Evolutionary conservation across 129 eudicot species (phyloP), one percentile per base, ranked within the genome.

Genomic region (Ambrosia artemisiifolia): DNA sequence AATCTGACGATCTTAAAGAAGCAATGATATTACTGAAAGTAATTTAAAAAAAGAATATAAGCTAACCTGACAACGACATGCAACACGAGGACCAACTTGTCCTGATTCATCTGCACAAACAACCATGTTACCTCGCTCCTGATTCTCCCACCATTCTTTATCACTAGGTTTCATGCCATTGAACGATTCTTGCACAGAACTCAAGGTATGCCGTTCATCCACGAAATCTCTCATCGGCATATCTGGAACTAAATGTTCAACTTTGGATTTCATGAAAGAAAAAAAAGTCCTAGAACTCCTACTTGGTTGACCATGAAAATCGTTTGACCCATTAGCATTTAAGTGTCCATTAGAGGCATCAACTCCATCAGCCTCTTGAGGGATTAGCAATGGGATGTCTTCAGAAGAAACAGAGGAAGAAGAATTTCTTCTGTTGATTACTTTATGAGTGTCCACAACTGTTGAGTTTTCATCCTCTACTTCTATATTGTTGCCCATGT

Each of bases 61-160:
- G 11, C 84, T 81, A 68, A 93, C 98, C 92, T 94, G n/a, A n/a
- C n/a, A n/a, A 56, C 89, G 91, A 74, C 98, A 94, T 48, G 91
- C 67, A 4, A n/a, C n/a, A n/a, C n/a, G n/a, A n/a, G n/a, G n/a
- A n/a, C n/a, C n/a, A n/a, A n/a, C n/a, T n/a, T n/a, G 95, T 19
- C 89, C 96, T 50, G 85, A 80, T 84, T 90, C 95, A 81, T 85
- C 95, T 13, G 86, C 70, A 62, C 95, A 81, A 77, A 84, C 91
- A 79, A 87, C 92, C 43, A 80, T 87, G 76, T 70, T 83, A 46
- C 98, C 98, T 65, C 95, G 85, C 72, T 93, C 98, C 82, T 87
- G 96, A 70, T 85, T 82, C 81, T 93, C 98, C 96, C 96, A 87
- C 96, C 96, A 90, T 81, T 94, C 96, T 66, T 79, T 90, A 32